Conservation (phyloP, 2,329 filamentous ascomycete species). For the Orbilia ellipsospora region DNA sequence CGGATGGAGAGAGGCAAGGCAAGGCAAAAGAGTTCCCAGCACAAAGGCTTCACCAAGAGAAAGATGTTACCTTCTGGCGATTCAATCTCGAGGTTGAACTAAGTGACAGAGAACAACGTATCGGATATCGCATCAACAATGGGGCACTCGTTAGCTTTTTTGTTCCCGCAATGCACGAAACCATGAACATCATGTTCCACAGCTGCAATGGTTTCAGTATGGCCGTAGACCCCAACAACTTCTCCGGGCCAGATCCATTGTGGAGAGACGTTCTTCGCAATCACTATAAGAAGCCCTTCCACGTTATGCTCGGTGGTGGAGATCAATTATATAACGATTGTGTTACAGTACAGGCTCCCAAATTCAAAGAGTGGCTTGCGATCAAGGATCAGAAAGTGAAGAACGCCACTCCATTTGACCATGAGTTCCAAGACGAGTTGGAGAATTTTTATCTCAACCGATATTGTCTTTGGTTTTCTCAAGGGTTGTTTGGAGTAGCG, state of each 20-base stretch:
- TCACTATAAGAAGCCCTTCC: constrained; percentile 91
- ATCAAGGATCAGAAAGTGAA: constrained; percentile 84
- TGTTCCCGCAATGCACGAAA: constrained; percentile 84
- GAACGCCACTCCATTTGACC: constrained; percentile 78
- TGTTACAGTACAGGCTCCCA: constrained; percentile 76
- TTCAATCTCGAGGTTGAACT: constrained; percentile 96
- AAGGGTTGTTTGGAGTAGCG: constrained; percentile 91
- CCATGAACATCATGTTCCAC: constrained; percentile 99
- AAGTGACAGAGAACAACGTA: constrained; percentile 76
- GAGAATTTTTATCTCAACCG: constrained; percentile 88
- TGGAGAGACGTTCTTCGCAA: constrained; percentile 94
- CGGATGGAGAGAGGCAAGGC: constrained; percentile 82
- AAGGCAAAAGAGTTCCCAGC: constrained; percentile 86
- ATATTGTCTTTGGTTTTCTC: constrained; percentile 92
- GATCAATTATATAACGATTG: constrained; percentile 95
- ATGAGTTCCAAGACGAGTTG: constrained; percentile 86
- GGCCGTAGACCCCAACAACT: constrained; percentile 78
- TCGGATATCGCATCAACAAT: constrained; percentile 94
- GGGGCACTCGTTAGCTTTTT: constrained; percentile 91
- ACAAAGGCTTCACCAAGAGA: constrained; percentile 82
- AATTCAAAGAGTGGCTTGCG: constrained; percentile 85
- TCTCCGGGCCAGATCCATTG: constrained; percentile 92
- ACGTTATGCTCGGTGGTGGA: constrained; percentile 97
- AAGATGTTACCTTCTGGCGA: constrained; percentile 93
- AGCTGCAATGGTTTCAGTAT: constrained; percentile 96